Evolutionary conservation across 148 eudicot species (phyloP).

Genomic region (Rhododendron vialii): DNA sequence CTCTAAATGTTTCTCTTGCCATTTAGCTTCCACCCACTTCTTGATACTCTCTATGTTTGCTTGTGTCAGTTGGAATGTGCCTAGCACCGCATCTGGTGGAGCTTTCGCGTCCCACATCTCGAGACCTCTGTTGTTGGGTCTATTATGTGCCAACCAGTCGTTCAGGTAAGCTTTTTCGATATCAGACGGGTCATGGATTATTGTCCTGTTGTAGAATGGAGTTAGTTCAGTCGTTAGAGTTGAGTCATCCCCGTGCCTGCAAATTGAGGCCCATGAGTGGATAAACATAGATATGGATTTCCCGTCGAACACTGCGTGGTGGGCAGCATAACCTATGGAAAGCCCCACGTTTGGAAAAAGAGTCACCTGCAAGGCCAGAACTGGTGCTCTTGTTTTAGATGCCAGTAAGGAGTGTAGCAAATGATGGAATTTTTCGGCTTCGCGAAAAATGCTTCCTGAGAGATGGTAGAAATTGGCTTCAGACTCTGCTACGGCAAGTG

Average conservation of each 20-base stretch:
- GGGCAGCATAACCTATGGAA: conserved; percentile 8
- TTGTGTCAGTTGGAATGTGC: conserved; percentile 6
- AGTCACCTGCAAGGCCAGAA: conserved; percentile 8
- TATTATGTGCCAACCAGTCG: background rate
- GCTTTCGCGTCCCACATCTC: conserved; percentile 1
- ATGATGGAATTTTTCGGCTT: too few species aligned
- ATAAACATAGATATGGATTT: conserved; percentile 17
- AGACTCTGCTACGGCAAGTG: conserved; percentile 3
- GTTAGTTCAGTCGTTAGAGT: background rate
- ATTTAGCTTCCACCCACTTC: background rate
- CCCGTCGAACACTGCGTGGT: conserved; percentile 14
- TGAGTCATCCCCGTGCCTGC: background rate
- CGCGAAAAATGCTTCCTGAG: background rate
- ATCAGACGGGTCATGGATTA: background rate
- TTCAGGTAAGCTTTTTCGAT: background rate
- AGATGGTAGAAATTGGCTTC: conserved; percentile 2
- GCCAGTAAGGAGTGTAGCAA: background rate
- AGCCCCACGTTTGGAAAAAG: conserved; percentile 13
- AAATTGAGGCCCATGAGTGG: conserved; percentile 14
- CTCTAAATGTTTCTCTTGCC: background rate
- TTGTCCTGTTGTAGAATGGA: background rate
- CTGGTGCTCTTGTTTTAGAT: background rate
- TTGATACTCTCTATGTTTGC: conserved; percentile 6
- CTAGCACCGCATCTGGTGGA: background rate
- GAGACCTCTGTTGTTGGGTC: conserved; percentile 11